A percentile compares a stretch with the other conserved stretches of the same genome.
Conservation (phyloP, 805 yeast genomes). For the Huiozyma naganishii region DNA sequence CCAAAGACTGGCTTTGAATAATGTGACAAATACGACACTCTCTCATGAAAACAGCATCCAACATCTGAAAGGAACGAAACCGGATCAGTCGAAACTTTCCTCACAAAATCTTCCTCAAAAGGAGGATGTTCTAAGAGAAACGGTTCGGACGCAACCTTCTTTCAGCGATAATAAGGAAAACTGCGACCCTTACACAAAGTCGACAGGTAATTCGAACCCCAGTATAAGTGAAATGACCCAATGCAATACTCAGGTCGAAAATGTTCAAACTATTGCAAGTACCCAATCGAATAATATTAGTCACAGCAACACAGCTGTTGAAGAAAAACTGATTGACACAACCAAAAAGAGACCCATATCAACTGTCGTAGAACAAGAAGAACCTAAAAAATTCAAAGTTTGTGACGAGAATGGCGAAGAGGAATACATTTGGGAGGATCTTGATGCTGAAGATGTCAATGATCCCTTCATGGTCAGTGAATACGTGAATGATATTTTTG, state of each 20-base stretch:
- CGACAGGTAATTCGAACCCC: neutral
- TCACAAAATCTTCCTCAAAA: slow-evolving; percentile 1
- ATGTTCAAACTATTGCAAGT: too few species aligned
- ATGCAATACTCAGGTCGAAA: too few species aligned
- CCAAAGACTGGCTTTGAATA: slow-evolving; percentile 26
- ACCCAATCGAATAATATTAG: neutral
- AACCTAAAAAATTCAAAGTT: slow-evolving; percentile 27
- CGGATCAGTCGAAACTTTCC: slow-evolving; percentile 7
- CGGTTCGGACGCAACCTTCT: neutral
- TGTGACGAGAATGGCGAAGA: slow-evolving; percentile 24
- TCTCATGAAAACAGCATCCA: slow-evolving; percentile 15
- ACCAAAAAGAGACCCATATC: slow-evolving; percentile 27
- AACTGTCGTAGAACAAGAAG: slow-evolving; percentile 24
- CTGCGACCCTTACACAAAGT: slow-evolving; percentile 10
- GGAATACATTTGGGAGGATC: slow-evolving; percentile 53
- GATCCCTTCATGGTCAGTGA: slow-evolving; percentile 91
- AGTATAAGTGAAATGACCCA: neutral
- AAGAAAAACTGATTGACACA: neutral
- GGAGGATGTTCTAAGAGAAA: slow-evolving; percentile 1
- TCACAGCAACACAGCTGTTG: slow-evolving; percentile 1
- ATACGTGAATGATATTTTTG: slow-evolving; percentile 80
- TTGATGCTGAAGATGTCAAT: slow-evolving; percentile 68
- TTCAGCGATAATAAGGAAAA: slow-evolving; percentile 19
- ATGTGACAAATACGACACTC: slow-evolving; percentile 27
- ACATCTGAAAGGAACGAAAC: too few species aligned